phyloP scores from a whole-genome alignment of 805 yeast genomes.

The Ogataea pignaliae region DNA sequence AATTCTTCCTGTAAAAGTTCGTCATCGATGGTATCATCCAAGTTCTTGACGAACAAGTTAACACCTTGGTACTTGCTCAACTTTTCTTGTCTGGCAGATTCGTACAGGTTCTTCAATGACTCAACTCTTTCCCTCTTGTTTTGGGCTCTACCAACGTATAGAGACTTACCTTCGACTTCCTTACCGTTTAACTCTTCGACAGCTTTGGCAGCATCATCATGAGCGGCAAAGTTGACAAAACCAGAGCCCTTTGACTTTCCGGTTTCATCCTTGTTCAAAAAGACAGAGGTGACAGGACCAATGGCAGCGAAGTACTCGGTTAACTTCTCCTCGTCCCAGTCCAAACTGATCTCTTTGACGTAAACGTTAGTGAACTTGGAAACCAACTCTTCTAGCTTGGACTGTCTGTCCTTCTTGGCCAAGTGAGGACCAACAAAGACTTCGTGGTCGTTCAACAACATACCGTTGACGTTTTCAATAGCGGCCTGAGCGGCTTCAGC shows the following conservation, averaged over 20 bases:
- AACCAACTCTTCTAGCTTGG: conserved; percentile 84
- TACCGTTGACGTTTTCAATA: conserved; percentile 95
- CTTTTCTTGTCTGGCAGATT: conserved; percentile 86
- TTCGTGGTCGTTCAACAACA: conserved; percentile 93
- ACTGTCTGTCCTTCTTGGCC: conserved; percentile 89
- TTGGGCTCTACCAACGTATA: conserved; percentile 98
- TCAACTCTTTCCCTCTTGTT: conserved; percentile 97
- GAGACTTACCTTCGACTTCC: conserved; percentile 78
- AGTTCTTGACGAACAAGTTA: conserved; percentile 93
- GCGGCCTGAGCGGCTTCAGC: conserved; percentile 92
- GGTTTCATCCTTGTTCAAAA: conserved; percentile 73
- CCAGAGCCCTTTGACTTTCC: conserved; percentile 96
- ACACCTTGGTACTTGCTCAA: conserved; percentile 95
- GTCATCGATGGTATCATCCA: conserved; percentile 89
- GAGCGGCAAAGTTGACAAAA: conserved; percentile 85
- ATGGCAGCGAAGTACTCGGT: conserved; percentile 62
- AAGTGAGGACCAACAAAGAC: conserved; percentile 95
- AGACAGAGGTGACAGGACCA: conserved; percentile 82
- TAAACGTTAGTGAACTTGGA: conserved; percentile 94
- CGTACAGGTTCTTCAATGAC: conserved; percentile 93
- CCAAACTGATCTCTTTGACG: conserved; percentile 82
- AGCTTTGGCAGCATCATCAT: conserved; percentile 85
- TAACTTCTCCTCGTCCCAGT: conserved; percentile 67
- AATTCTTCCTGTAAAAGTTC: conserved; percentile 90
- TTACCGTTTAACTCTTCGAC: conserved; percentile 86